phyloP scores from a whole-genome alignment of 768 basidiomycete genomes.

The Rhizopogon vesiculosus region DNA sequence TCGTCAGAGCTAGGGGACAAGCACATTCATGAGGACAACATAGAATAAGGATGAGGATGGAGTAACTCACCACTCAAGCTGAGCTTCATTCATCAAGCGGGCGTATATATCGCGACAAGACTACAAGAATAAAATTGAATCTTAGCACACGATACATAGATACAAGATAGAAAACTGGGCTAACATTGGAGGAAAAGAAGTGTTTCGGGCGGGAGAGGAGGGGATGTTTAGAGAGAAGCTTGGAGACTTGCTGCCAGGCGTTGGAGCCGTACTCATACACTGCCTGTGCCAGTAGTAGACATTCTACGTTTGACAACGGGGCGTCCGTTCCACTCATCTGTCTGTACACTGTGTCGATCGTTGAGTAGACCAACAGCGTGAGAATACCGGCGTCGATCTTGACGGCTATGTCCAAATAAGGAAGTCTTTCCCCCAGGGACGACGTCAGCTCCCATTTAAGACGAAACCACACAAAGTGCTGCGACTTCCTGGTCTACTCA shows the following conservation, averaged over 20 bases:
- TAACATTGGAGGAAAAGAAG: constrained; percentile 68
- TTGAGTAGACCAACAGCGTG: constrained; percentile 23
- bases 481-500: constrained; percentile 8
- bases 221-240: constrained; percentile 66
- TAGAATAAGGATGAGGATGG: not conserved
- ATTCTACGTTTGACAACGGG: constrained; percentile 46
- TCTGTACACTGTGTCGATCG: constrained; percentile 1
- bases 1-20: constrained; percentile 38
- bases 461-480: not conserved
- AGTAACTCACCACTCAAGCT: constrained; percentile 52
- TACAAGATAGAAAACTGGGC: constrained; percentile 10
- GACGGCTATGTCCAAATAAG: constrained; percentile 12
- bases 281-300: constrained; percentile 80
- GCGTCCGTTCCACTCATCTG: constrained; percentile 4
- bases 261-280: constrained; percentile 76
- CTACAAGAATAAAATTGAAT: constrained; percentile 30
- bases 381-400: constrained; percentile 18
- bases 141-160: constrained; percentile 13
- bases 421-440: not conserved
- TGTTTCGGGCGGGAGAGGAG: constrained; percentile 56
- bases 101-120: constrained; percentile 66
- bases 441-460: constrained; percentile 23
- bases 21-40: not conserved
- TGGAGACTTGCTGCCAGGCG: constrained; percentile 65
- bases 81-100: constrained; percentile 63